Evolutionary conservation across 768 basidiomycete species (phyloP), one percentile per base, ranked within the genome.

Genomic region (Trametes coccinea): DNA sequence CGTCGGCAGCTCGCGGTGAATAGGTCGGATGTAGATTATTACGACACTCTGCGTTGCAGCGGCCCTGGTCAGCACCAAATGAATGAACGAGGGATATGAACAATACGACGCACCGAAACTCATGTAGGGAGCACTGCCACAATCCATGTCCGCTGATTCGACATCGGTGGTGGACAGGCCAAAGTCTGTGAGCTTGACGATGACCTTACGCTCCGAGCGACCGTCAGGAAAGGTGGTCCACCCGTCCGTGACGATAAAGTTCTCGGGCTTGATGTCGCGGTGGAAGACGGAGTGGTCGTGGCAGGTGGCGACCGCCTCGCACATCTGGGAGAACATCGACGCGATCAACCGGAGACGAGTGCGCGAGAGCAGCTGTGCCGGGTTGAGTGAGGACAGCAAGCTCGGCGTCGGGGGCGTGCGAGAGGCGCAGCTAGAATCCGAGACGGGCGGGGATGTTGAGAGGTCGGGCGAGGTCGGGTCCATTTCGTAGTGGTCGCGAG

Each of bases 311-410:
- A 99, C 95, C 46, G 96, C 95, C 65, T 95, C 93, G 72, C 96
- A 98, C 96, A 99, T 99, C 77, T 98, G 97, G 17, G 86, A 80
- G 75, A 99, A 98, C 96, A 99, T 99, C 72, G 92, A 89, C 3
- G 95, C 87, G 70, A 99, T 94, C 66, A 99, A 85, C 14, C 92
- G 89, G 31, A 99, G 84, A 60, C 96, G 90, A 43, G 89, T 90
- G 58, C 86, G 85, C 30, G 92, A 92, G 56, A 99, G 88, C 34
- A 97, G 80, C 65, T 93, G 89, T 33, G 84, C 81, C 47, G 86
- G 92, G 71, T 84, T 87, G 69, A 87, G 83, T 64, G 87, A 89
- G 37, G 94, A 90, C 51, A 99, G 88, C 52, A 99, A 83, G 47
- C 90, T 90, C 27, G 96, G 96, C 3, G 95, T 97, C 2, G 96